Evolutionary conservation across 345 rosid species (phyloP).

Genomic region (Luvunga scandens): DNA sequence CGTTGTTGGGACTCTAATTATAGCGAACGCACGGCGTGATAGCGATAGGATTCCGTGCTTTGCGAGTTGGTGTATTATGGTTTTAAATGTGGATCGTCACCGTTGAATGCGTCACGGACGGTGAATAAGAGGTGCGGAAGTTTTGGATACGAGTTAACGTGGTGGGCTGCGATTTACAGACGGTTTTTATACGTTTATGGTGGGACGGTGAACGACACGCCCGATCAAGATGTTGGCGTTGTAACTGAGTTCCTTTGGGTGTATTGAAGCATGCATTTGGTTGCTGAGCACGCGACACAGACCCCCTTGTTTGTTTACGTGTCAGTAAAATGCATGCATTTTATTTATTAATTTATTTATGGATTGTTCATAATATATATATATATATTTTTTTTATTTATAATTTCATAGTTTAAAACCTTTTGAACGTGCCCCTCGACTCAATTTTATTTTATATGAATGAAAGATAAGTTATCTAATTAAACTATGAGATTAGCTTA

Average conservation of each 20-base stretch:
- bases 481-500: neutral
- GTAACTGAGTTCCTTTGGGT: neutral
- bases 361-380: neutral
- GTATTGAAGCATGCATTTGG: neutral
- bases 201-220: neutral
- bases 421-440: neutral
- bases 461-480: no score
- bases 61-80: neutral
- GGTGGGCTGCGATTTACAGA: neutral
- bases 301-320: neutral
- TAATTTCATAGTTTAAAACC: no score
- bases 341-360: no score
- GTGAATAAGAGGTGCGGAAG: neutral
- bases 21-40: neutral
- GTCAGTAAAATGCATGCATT: neutral
- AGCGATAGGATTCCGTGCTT: neutral
- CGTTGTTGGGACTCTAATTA: neutral
- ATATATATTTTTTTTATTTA: neutral
- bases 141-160: neutral
- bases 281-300: slow-evolving; percentile 6
- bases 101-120: neutral
- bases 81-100: neutral
- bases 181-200: neutral
- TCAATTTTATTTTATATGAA: no score
- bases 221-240: neutral